Evolutionary conservation across 371 early-diverging fungal species (phyloP), one percentile per base, ranked within the genome.

Genomic region (Smittium mucronatum): DNA sequence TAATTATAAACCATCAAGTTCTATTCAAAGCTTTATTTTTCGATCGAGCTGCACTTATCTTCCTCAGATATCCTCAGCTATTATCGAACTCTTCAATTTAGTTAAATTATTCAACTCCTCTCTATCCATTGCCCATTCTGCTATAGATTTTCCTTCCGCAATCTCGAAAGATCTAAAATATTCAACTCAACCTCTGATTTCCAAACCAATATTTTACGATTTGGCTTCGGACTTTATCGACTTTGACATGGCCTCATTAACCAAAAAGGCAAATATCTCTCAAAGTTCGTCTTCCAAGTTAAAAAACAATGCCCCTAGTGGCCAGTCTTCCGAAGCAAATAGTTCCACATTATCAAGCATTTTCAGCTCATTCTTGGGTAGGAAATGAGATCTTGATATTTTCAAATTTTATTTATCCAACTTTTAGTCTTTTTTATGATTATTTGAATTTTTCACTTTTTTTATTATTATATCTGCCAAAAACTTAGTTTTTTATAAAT

Each of bases 151-250:
- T 26, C 63, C 63, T 11, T 61, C 63, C 5, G 16, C 26, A 15
- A 5, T 33, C 5, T 16, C 63, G 26, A 28, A 16, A 5, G 5
- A 15, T 11, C 63, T 33, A 5, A 21, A 47, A 11, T 47, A 47
- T 31, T 33, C 36, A 64, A 64, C 15, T 11, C 5, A 47, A 47
- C 47, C 47, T 11, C 5, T 47, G 11, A 21, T 21, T 21, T 47
- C 47, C 35, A 78, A 78, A 69, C 78, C 78, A 31, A 71, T 78
- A 58, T 76, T 78, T 70, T 78, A 78, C 73, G 78, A 78, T 68
- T 73, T 78, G 1, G 78, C 79, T 16, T 69, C 67, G 1, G 28
- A 75, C 25, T 67, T 66, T 30, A 76, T 78, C 26, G 78, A 71
- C 70, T 78, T 78, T 64, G 77, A 78, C 72, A 58, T 70, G 57